Conservation (phyloP, 306 rosid genomes). For the Carpinus viminea region DNA sequence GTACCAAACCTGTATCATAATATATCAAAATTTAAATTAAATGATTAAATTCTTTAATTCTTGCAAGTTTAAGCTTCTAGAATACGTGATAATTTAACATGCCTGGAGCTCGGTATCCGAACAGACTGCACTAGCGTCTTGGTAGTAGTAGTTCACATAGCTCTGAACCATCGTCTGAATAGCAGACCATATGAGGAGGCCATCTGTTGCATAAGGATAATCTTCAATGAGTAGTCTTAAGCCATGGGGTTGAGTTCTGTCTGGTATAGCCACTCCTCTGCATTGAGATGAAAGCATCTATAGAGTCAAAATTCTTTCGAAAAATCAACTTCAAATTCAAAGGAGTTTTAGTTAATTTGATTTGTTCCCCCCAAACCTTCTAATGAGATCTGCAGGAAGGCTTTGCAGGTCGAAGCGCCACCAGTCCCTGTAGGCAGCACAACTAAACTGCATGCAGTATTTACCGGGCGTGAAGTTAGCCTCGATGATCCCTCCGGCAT, state of each 20-base stretch:
- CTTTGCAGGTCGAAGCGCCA: constrained; percentile 37
- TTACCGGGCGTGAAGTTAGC: constrained; percentile 33
- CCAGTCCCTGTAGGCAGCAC: constrained; percentile 42
- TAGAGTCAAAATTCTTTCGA: neutral
- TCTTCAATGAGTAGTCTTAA: constrained; percentile 42
- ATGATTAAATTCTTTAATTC: too few species aligned
- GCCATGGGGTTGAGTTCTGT: constrained; percentile 35
- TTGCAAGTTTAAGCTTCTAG: too few species aligned
- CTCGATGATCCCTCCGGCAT: constrained; percentile 36
- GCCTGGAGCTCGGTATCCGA: constrained; percentile 34
- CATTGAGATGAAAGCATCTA: neutral
- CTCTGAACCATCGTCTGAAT: constrained; percentile 34
- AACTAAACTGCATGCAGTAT: constrained; percentile 38
- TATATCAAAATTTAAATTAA: too few species aligned
- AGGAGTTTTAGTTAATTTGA: neutral
- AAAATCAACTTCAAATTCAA: neutral
- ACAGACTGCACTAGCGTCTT: constrained; percentile 23
- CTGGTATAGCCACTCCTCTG: constrained; percentile 40
- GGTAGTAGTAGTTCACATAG: constrained; percentile 44
- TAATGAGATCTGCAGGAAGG: constrained; percentile 45
- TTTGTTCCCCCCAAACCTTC: constrained; percentile 26
- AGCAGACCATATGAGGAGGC: constrained; percentile 49
- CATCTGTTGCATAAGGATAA: constrained; percentile 48
- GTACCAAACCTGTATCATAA: constrained; percentile 34
- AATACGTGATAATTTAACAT: too few species aligned